Percentiles rank a stretch among this genome's conserved stretches.
These are phyloP conservation scores for Nigrograna mackinnonii DNA, from an alignment of 2,329 filamentous ascomycete genomes.

Conservation along the genomic window DNA sequence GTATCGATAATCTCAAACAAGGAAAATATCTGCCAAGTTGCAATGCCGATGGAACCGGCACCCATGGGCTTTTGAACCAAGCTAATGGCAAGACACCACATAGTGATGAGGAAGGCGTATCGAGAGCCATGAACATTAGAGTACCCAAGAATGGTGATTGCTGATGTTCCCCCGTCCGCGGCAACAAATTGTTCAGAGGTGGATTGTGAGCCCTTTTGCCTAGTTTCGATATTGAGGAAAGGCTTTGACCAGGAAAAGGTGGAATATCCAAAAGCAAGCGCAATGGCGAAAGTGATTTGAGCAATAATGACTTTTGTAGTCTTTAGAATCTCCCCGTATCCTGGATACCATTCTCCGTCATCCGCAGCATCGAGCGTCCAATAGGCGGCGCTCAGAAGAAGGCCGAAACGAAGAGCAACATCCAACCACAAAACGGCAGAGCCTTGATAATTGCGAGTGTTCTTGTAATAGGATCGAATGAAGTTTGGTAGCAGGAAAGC, in stretches of 20 bases:
- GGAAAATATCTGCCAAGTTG: conserved; percentile 87
- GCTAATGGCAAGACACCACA: conserved; percentile 75
- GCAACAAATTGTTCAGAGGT: conserved; percentile 40
- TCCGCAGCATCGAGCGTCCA: conserved; percentile 91
- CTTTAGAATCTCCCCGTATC: conserved; percentile 63
- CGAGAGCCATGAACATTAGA: conserved; percentile 90
- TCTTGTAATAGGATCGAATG: conserved; percentile 76
- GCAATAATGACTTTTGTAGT: conserved; percentile 75
- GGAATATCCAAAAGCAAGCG: conserved; percentile 80
- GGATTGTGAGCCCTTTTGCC: conserved; percentile 16
- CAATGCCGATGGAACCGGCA: conserved; percentile 77
- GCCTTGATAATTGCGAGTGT: conserved; percentile 86
- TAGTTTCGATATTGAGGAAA: conserved; percentile 71
- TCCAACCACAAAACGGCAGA: conserved; percentile 85
- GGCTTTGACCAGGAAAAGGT: conserved; percentile 87
- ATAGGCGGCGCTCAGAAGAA: conserved; percentile 77
- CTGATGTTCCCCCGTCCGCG: conserved; percentile 29
- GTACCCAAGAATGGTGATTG: conserved; percentile 84
- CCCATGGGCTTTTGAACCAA: conserved; percentile 95
- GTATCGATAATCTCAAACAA: conserved; percentile 67
- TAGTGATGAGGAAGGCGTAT: conserved; percentile 81
- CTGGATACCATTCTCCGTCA: conserved; percentile 77
- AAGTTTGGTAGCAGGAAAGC: conserved; percentile 73
- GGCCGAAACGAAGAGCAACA: conserved; percentile 73
- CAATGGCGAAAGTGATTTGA: conserved; percentile 77